Percentiles rank a stretch among this genome's conserved stretches.
Conservation (phyloP, 1,284 basidiomycete genomes). For the Pulchroboletus neoregius region DNA sequence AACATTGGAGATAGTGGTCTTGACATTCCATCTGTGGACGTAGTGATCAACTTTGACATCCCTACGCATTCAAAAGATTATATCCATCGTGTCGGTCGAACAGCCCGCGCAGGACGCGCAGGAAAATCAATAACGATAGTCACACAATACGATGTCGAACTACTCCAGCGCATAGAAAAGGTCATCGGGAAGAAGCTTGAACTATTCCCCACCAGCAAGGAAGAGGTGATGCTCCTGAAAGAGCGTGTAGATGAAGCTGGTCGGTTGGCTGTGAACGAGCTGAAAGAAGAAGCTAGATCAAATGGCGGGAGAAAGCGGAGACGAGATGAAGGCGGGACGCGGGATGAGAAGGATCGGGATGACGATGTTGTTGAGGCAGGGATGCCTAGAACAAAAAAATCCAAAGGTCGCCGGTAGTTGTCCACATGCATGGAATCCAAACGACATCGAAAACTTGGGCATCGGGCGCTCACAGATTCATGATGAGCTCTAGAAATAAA, state of each 20-base stretch:
- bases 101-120: conserved; percentile 92
- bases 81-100: conserved; percentile 97
- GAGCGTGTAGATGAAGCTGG: conserved; percentile 91
- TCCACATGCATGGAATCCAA: not conserved
- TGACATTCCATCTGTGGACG: conserved; percentile 94
- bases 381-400: conserved; percentile 58
- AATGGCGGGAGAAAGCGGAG: conserved; percentile 56
- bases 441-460: no score
- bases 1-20: conserved; percentile 60
- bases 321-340: conserved; percentile 44
- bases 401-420: conserved; percentile 36
- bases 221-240: conserved; percentile 83
- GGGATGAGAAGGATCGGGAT: conserved; percentile 78
- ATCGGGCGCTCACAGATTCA: no score
- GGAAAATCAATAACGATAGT: conserved; percentile 97
- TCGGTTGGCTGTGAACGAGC: conserved; percentile 77
- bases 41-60: conserved; percentile 98
- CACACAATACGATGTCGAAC: conserved; percentile 98
- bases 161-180: conserved; percentile 90
- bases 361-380: conserved; percentile 85
- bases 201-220: conserved; percentile 86
- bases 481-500: not conserved
- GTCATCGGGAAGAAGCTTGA: conserved; percentile 94
- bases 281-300: conserved; percentile 60
- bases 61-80: conserved; percentile 99